Evolutionary conservation across 805 yeast genomes (phyloP).

Genomic region (Saccharomycodes ludwigii): DNA sequence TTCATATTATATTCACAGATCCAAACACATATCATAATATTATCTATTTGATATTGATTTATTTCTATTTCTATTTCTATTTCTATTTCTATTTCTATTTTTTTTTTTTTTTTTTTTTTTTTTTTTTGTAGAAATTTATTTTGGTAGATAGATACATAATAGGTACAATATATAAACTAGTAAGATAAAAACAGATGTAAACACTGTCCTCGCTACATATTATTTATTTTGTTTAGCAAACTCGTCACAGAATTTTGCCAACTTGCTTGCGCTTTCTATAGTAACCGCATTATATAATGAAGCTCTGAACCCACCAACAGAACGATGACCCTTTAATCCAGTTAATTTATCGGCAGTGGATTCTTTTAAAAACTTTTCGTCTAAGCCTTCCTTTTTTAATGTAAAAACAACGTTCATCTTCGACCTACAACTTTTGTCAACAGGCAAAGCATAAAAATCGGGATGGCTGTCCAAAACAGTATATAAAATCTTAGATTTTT

Average conservation of each 20-base stretch:
- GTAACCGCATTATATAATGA: slow-evolving; percentile 84
- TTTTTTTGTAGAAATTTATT: no score
- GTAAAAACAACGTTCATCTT: slow-evolving; percentile 92
- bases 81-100: no score
- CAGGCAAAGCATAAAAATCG: slow-evolving; percentile 54
- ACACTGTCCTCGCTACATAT: no score
- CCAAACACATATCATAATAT: no score
- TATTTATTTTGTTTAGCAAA: slow-evolving; percentile 40
- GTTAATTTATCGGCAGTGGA: slow-evolving; percentile 49
- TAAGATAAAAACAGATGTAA: no score
- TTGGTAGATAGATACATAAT: no score
- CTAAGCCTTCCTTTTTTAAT: slow-evolving; percentile 48
- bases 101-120: no score
- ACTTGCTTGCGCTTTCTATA: slow-evolving; percentile 41
- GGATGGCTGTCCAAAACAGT: slow-evolving; percentile 52
- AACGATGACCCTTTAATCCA: slow-evolving; percentile 91
- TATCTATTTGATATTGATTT: no score
- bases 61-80: no score
- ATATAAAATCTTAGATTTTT: slow-evolving; percentile 58
- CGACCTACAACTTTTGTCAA: slow-evolving; percentile 53
- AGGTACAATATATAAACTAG: no score
- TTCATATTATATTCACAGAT: no score
- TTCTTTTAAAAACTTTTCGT: slow-evolving; percentile 53
- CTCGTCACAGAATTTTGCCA: slow-evolving; percentile 44
- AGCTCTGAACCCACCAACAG: slow-evolving; percentile 95